Base-by-base conservation (phyloP, 129 eudicot genomes). In the Glebionis coronaria region DNA sequence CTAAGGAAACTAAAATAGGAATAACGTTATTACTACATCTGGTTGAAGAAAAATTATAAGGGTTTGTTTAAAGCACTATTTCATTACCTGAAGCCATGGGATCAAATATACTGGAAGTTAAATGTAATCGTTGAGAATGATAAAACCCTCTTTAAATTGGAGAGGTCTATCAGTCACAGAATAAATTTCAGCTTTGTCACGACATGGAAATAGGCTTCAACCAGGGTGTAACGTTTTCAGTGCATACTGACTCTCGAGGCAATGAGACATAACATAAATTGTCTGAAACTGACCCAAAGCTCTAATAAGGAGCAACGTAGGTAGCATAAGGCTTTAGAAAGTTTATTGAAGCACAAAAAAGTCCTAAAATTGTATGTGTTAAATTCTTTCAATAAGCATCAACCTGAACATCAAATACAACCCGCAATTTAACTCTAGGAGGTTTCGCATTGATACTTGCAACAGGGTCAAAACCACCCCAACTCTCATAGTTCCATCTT, bases 231-330 rank as follows among this genome's bases (percentile, higher is more conserved):
- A 92, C 85, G 72, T 92, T 92, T 77, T 92, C 98, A 18, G 98
- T 92, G 85, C 98, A 92, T 63, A 88, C 95, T 78, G 98, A 95
- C 70, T 92, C 98, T 73, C 98, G 86, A 44, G 98, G 98, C 64
- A 92, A 74, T 23, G 95, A 76, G 23, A 96, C 96, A 42, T 92
- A 92, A 58, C 98, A 82, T 76, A 93, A 57, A 68, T 78, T 88
- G 54, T 84, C 84, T 52, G 85, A 77, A 73, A 69, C 81, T 69
- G 87, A 69, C 29, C 69, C 77, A 52, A 87, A 84, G 78, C 90
- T 84, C 97, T 92, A 86, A 40, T 84, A 77, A 28, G 98, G 98
- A 71, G 95, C 74, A 56, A 90, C 80, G 83, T 86, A 93, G 44
- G 83, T 46, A 62, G 96, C 88, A 35, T 97, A 93, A 74, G 91